A percentile compares a stretch with the other conserved stretches of the same genome.
Conservation (phyloP, 73 alveolate genomes). For the Tetrahymena thermophila region DNA sequence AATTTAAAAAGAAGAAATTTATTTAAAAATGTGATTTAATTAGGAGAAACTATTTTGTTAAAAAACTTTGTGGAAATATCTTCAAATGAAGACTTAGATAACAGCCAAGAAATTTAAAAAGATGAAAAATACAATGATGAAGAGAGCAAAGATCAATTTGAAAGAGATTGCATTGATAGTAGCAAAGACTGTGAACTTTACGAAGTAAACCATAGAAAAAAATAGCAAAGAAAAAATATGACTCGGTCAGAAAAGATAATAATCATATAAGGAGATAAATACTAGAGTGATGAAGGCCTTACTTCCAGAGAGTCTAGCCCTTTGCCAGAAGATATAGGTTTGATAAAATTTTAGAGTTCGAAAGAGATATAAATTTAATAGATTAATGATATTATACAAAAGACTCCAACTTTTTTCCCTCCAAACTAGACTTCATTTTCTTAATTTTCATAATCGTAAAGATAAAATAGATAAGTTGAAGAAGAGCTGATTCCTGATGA, state of each 20-base stretch:
- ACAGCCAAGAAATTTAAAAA: not conserved
- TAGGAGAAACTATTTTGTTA: not conserved
- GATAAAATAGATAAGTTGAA: not conserved
- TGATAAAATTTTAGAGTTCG: not conserved
- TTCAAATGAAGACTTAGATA: not conserved
- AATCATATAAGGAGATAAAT: not conserved
- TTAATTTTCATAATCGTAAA: not conserved
- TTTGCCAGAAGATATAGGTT: constrained; percentile 2
- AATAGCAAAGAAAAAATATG: not conserved
- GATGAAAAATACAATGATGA: not conserved
- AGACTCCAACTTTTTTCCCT: not conserved
- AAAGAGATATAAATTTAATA: not conserved
- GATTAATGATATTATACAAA: not conserved
- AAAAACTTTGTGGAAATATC: not conserved
- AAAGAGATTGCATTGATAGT: not conserved
- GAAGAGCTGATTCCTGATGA: constrained; percentile 1
- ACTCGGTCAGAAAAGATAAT: not conserved
- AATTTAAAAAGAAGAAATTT: not conserved
- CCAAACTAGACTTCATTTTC: not conserved
- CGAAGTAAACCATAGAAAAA: not conserved
- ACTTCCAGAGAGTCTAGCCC: not conserved
- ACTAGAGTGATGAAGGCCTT: not conserved
- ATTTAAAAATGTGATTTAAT: not conserved
- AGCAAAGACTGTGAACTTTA: not conserved
- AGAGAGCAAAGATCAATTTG: not conserved